These are phyloP conservation scores for Tolypocladium ovalisporum DNA, from an alignment of 2,329 filamentous ascomycete species.

Conservation along the genomic window DNA sequence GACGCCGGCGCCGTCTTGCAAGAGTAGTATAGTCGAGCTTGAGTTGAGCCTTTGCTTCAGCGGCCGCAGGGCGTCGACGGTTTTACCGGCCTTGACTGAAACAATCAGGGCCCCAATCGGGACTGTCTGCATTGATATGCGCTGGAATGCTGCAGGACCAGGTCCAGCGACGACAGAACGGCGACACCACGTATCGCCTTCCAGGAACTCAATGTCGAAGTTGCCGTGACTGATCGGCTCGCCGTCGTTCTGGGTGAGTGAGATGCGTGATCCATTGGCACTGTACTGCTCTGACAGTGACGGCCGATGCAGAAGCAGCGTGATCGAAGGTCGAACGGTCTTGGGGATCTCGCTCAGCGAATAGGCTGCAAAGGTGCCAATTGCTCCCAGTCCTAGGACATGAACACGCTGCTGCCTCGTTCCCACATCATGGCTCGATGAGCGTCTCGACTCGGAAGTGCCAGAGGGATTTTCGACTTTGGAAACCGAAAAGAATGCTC, in stretches of 20 bases:
- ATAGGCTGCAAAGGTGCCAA: not conserved
- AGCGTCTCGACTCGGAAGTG: not conserved
- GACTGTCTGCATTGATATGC: not conserved
- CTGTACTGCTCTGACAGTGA: not conserved
- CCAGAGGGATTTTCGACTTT: not conserved
- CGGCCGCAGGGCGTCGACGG: not conserved
- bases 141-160: not conserved
- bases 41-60: not conserved
- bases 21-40: not conserved
- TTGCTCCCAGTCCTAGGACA: not conserved
- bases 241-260: not conserved
- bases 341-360: not conserved
- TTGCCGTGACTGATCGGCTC: not conserved
- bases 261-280: not conserved
- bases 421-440: not conserved
- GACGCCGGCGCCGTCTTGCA: not conserved
- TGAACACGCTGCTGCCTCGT: not conserved
- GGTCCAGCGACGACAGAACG: not conserved
- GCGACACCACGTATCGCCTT: not conserved
- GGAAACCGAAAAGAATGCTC: not conserved
- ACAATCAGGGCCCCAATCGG: not conserved
- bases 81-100: not conserved
- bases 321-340: not conserved
- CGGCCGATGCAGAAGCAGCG: not conserved
- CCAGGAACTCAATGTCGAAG: not conserved